Conservation (phyloP, 306 rosid species). For the Ormosia semicastrata region DNA sequence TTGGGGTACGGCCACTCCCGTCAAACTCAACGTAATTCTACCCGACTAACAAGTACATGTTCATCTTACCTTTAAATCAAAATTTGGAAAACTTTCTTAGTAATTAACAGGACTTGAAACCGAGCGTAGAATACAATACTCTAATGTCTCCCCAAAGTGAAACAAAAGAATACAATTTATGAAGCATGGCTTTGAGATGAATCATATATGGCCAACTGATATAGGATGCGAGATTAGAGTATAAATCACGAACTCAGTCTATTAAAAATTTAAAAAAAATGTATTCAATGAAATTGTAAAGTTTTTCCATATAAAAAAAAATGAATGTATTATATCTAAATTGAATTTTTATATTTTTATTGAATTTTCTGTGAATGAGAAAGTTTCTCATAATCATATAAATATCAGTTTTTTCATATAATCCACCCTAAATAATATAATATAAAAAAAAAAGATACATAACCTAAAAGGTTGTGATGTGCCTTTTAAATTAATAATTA, state of each 20-base stretch:
- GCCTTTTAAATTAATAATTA: too few relatives aligned
- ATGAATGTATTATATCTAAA: too few relatives aligned
- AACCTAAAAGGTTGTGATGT: too few relatives aligned
- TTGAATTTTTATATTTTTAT: too few relatives aligned
- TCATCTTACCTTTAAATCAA: background rate
- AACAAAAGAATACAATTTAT: conserved; percentile 15
- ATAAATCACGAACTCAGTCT: background rate
- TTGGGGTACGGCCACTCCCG: too few relatives aligned
- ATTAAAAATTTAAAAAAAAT: background rate
- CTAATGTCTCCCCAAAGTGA: conserved; percentile 1
- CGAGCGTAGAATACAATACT: background rate
- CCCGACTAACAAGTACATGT: background rate
- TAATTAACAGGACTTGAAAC: background rate
- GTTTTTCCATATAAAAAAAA: too few relatives aligned
- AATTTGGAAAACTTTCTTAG: background rate
- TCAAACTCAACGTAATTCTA: too few relatives aligned
- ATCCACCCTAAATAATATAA: too few relatives aligned
- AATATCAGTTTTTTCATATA: too few relatives aligned
- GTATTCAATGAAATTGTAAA: background rate
- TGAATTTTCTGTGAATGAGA: too few relatives aligned
- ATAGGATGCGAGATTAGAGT: background rate
- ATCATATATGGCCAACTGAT: background rate
- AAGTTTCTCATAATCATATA: too few relatives aligned
- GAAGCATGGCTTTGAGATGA: background rate
- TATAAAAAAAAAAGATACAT: too few relatives aligned